phyloP scores from a whole-genome alignment of 2,329 filamentous ascomycete species.

The Apiospora malaysiana region DNA sequence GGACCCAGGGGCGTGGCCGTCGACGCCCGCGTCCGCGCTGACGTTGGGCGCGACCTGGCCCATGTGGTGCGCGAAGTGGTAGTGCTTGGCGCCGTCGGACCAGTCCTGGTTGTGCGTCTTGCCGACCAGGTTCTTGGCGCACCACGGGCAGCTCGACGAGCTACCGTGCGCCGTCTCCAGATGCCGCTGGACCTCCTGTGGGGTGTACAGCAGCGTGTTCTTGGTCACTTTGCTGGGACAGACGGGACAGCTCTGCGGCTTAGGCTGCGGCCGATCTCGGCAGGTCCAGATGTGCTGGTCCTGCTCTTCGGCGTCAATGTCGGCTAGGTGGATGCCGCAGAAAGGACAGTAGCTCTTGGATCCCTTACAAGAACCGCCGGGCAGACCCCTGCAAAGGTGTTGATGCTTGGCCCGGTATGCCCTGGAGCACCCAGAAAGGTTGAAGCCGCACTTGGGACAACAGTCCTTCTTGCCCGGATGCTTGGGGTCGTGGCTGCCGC shows the following conservation, averaged over 20 bases:
- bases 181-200: conserved; percentile 9
- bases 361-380: not conserved
- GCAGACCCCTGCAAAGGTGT: not conserved
- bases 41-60: not conserved
- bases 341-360: conserved; percentile 15
- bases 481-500: not conserved
- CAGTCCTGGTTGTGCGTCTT: not conserved
- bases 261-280: not conserved
- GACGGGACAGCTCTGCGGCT: not conserved
- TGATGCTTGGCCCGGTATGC: not conserved
- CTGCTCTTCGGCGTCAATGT: not conserved
- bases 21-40: not conserved
- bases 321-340: conserved; percentile 12
- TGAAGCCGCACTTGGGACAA: conserved; percentile 4
- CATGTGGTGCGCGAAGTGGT: conserved; percentile 24
- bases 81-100: conserved; percentile 8
- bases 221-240: not conserved
- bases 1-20: not conserved
- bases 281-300: conserved; percentile 18
- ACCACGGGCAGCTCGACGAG: conserved; percentile 18
- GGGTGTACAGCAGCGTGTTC: not conserved
- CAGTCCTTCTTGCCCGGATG: not conserved
- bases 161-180: not conserved
- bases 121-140: conserved; percentile 1
- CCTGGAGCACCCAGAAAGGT: not conserved